Conservation (phyloP, 176 grass and related monocot genomes). For the Juncus inflexus region DNA sequence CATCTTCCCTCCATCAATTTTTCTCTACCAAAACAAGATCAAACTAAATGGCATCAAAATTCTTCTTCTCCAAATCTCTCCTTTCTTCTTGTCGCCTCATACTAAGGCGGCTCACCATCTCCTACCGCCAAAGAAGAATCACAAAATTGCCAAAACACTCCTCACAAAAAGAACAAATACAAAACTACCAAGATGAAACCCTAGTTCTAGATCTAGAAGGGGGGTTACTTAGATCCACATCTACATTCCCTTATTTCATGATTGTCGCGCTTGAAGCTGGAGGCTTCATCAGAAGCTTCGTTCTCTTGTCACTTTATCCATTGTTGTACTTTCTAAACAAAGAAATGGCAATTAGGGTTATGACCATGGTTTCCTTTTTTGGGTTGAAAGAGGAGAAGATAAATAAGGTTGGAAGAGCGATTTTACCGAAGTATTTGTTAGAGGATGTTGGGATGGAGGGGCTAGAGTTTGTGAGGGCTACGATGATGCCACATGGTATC, state of each 20-base stretch:
- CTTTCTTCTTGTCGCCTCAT: slow-evolving; percentile 36
- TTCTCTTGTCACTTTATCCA: slow-evolving; percentile 57
- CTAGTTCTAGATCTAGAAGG: slow-evolving; percentile 72
- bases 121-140: slow-evolving; percentile 19
- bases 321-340: slow-evolving; percentile 39
- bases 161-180: slow-evolving; percentile 15
- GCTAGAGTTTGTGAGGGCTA: slow-evolving; percentile 30
- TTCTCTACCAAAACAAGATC: neutral
- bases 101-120: slow-evolving; percentile 26
- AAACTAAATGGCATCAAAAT: slow-evolving; percentile 35
- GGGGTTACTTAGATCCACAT: slow-evolving; percentile 52
- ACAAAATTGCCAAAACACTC: neutral
- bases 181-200: slow-evolving; percentile 28
- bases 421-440: slow-evolving; percentile 67
- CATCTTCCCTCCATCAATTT: neutral
- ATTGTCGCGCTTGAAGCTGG: slow-evolving; percentile 79
- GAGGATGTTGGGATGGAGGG: slow-evolving; percentile 70
- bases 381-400: slow-evolving; percentile 49
- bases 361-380: slow-evolving; percentile 58
- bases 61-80: slow-evolving; percentile 40
- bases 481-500: slow-evolving; percentile 33
- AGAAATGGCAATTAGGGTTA: slow-evolving; percentile 36
- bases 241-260: slow-evolving; percentile 78
- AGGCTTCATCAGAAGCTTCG: slow-evolving; percentile 53
- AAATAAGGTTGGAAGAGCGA: slow-evolving; percentile 40